phyloP scores from a whole-genome alignment of 1,139 yeast species.

The Candida tetrigidarum region DNA sequence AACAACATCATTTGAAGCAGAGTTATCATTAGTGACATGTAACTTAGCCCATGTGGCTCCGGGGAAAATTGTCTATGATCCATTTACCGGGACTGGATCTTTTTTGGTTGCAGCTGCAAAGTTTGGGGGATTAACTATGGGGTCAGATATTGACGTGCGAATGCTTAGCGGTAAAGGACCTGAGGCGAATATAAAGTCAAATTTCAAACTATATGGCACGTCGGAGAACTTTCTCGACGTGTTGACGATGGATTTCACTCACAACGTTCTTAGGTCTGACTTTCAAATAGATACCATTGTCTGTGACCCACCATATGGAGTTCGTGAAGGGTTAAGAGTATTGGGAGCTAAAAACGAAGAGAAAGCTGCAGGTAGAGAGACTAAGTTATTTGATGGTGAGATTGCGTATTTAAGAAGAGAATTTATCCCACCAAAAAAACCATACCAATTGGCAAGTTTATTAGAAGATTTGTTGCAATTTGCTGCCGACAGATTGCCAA shows the following conservation, averaged over 20 bases:
- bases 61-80: conserved; percentile 81
- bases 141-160: conserved; percentile 92
- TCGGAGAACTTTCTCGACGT: conserved; percentile 67
- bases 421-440: conserved; percentile 91
- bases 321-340: conserved; percentile 92
- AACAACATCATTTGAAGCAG: conserved; percentile 96
- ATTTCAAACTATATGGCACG: conserved; percentile 78
- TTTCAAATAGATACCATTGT: conserved; percentile 77
- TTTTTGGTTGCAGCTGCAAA: conserved; percentile 88
- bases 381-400: conserved; percentile 73
- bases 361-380: conserved; percentile 66
- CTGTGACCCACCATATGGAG: conserved; percentile 99
- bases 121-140: conserved; percentile 80
- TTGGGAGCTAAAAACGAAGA: conserved; percentile 78
- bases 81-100: conserved; percentile 97
- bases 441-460: conserved; percentile 77
- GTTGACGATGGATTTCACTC: conserved; percentile 92
- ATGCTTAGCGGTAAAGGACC: conserved; percentile 75
- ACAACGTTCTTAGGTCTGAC: conserved; percentile 72
- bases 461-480: conserved; percentile 77
- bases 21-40: conserved; percentile 78
- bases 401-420: conserved; percentile 79
- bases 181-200: conserved; percentile 54
- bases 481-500: conserved; percentile 71
- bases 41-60: conserved; percentile 78